Evolutionary conservation across 805 yeast species (phyloP), one percentile per base, ranked within the genome.

Genomic region (Saturnispora galanensis): DNA sequence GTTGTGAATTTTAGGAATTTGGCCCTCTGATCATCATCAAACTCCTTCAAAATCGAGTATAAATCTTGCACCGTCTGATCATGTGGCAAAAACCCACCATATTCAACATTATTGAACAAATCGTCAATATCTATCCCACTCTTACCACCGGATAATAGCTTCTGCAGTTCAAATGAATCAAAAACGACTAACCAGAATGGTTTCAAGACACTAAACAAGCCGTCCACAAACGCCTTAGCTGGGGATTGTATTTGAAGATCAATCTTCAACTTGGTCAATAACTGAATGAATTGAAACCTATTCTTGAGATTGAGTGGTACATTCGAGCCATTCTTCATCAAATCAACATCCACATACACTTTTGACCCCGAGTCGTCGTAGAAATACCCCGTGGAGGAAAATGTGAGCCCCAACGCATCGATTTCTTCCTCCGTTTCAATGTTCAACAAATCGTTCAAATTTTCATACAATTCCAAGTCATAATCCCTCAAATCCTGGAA

Each of bases 1-100:
- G 97, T 93, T 26, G 86, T 96, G 66, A 90, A 93, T 58, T 85
- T 85, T 26, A 93, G 63, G 45, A 93, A 73, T 41, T 75, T 73
- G 16, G 77, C 69, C 49, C 77, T 69, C 45, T 87, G 85, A n/a
- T 70, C 72, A 2, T 73, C 66, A 1, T 69, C 58, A 71, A 87
- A 74, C 48, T 85, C 95, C 4, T 67, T 67, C 5, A 93, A 68
- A 5, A 87, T 78, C 47, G 79, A 78, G 89, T 96, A 88, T 51
- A 93, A 76, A 47, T 75, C 65, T 13, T 47, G 47, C 2, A 90
- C 67, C 0, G 95, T 86, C n/a, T 57, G 47, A 56, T 81, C 85
- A 3, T 59, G 59, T 10, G 65, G 74, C 11, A 59, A 49, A 54
- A 63, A 84, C 0, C 89, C 94, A 3, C 84, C 86, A 49, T 80